Conservation (phyloP, 2,329 filamentous ascomycete genomes). For the Fusarium nisikadoi region DNA sequence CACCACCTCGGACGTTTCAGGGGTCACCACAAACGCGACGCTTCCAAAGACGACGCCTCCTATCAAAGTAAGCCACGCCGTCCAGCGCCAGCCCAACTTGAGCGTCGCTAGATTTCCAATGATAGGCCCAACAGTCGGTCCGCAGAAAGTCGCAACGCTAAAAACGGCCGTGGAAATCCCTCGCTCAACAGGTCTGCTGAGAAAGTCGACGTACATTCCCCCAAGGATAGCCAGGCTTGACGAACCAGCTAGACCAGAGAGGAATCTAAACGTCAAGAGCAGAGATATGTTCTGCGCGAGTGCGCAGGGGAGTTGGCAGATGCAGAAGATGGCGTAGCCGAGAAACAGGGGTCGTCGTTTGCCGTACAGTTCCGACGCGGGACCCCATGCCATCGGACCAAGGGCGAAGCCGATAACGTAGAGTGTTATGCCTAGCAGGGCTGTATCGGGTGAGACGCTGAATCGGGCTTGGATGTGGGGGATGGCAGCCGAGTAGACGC, state of each 20-base stretch:
- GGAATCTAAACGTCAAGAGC: background rate
- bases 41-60: background rate
- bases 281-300: background rate
- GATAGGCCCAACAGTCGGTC: background rate
- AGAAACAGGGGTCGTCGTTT: background rate
- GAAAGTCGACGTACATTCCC: background rate
- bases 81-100: background rate
- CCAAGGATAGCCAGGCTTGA: background rate
- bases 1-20: background rate
- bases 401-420: slow-evolving; percentile 58
- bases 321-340: background rate
- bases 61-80: background rate
- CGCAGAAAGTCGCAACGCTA: background rate
- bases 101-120: background rate
- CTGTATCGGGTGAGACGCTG: background rate
- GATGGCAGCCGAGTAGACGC: slow-evolving; percentile 12
- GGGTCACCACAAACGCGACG: background rate
- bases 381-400: slow-evolving; percentile 78
- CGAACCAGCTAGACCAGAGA: background rate
- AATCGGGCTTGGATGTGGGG: background rate
- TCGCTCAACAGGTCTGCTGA: background rate
- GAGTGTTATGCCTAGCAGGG: slow-evolving; percentile 5
- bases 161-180: background rate
- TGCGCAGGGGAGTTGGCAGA: background rate
- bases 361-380: slow-evolving; percentile 44